Evolutionary conservation across 2,329 filamentous ascomycete genomes (phyloP).

Genomic region (Colletotrichum salicis): DNA sequence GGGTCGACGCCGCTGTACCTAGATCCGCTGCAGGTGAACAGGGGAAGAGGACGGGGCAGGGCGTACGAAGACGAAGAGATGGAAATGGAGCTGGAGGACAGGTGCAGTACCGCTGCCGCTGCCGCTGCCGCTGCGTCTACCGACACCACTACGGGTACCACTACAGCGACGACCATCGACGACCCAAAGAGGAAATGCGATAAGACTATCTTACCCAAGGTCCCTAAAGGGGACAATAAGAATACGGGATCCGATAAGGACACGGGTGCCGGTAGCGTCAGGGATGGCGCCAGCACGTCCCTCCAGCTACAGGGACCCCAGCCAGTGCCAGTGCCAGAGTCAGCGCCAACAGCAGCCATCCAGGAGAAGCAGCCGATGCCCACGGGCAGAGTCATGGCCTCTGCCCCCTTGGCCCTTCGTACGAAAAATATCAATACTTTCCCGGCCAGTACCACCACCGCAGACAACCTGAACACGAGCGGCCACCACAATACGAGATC

Average conservation of each 20-base stretch:
- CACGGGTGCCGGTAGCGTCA: neutral
- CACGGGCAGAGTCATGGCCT: neutral
- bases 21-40: slow-evolving; percentile 26
- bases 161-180: neutral
- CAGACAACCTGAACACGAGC: slow-evolving; percentile 27
- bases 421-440: slow-evolving; percentile 25
- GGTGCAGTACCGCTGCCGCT: slow-evolving; percentile 23
- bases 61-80: slow-evolving; percentile 1
- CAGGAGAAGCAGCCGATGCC: neutral
- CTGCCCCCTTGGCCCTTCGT: slow-evolving; percentile 22
- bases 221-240: neutral
- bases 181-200: neutral
- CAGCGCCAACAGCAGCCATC: neutral
- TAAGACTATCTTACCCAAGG: too few species aligned
- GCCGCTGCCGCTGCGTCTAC: neutral
- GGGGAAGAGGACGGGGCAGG: neutral
- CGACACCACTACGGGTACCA: neutral
- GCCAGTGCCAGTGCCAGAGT: neutral
- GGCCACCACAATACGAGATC: neutral
- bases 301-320: neutral
- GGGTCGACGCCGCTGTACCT: slow-evolving; percentile 36
- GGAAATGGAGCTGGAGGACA: slow-evolving; percentile 7
- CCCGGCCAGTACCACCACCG: neutral
- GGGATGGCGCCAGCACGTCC: neutral
- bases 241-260: neutral